Evolutionary conservation across 345 rosid genomes (phyloP).

Genomic region (Erucastrum elatum): DNA sequence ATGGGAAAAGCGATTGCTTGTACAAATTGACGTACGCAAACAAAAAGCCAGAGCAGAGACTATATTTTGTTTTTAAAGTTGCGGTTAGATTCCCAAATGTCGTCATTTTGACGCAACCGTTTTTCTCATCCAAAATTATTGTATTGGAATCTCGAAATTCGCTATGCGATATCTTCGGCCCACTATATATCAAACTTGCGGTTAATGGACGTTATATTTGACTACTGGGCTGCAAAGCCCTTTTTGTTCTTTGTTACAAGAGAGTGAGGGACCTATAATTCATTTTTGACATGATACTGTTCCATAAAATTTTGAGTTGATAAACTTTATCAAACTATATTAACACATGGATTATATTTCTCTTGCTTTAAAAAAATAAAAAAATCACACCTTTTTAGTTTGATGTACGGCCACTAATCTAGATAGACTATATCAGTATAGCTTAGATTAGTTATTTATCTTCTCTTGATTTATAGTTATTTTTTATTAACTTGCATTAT

Average conservation of each 20-base stretch:
- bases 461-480: not conserved
- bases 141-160: not conserved
- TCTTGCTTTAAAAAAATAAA: too few relatives aligned
- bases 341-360: not conserved
- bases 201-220: not conserved
- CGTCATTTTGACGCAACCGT: slow-evolving; percentile 45
- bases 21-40: slow-evolving; percentile 40
- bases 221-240: slow-evolving; percentile 15
- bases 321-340: not conserved
- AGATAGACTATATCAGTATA: not conserved
- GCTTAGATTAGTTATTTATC: not conserved
- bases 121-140: slow-evolving; percentile 23
- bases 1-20: slow-evolving; percentile 34
- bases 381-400: not conserved
- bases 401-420: not conserved
- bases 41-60: not conserved
- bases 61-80: slow-evolving; percentile 19
- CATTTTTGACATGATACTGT: not conserved
- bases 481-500: not conserved
- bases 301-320: not conserved
- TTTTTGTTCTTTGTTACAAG: not conserved
- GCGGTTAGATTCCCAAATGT: slow-evolving; percentile 41
- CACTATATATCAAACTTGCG: not conserved
- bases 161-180: not conserved
- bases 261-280: not conserved